Evolutionary conservation across 2,329 filamentous ascomycete genomes (phyloP).

Genomic region (Epichloe amarillans): DNA sequence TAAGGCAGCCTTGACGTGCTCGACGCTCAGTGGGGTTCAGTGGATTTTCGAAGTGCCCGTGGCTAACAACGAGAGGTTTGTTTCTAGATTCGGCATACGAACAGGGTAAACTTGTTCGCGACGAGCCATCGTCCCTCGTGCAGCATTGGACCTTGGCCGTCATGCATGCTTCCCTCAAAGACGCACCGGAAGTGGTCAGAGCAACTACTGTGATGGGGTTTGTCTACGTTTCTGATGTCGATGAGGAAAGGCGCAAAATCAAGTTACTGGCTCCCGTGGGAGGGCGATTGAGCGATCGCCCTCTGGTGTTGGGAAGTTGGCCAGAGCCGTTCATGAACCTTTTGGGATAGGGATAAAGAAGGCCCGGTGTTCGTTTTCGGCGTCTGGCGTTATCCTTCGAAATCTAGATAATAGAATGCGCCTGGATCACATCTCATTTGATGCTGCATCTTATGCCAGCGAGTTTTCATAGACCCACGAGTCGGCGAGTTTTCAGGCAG

Average conservation of each 20-base stretch:
- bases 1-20: conserved; percentile 23
- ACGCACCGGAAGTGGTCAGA: conserved; percentile 58
- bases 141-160: conserved; percentile 76
- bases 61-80: not conserved
- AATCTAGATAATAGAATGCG: too few relatives aligned
- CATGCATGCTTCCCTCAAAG: conserved; percentile 60
- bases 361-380: too few relatives aligned
- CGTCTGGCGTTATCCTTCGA: too few relatives aligned
- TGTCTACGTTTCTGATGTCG: conserved; percentile 82
- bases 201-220: conserved; percentile 84
- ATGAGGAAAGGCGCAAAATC: conserved; percentile 68
- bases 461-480: too few relatives aligned
- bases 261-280: conserved; percentile 75
- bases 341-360: conserved; percentile 32
- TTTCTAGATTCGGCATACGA: conserved; percentile 16
- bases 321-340: conserved; percentile 74
- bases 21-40: not conserved
- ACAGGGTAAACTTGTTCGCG: conserved; percentile 40
- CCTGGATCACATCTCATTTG: too few relatives aligned
- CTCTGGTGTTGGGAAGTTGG: conserved; percentile 75
- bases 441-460: too few relatives aligned
- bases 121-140: conserved; percentile 53
- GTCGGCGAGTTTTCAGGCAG: too few relatives aligned
- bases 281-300: conserved; percentile 64
- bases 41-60: too few relatives aligned